Evolutionary conservation across 1,284 basidiomycete species (phyloP).

Genomic region (Violaceomyces palustris): DNA sequence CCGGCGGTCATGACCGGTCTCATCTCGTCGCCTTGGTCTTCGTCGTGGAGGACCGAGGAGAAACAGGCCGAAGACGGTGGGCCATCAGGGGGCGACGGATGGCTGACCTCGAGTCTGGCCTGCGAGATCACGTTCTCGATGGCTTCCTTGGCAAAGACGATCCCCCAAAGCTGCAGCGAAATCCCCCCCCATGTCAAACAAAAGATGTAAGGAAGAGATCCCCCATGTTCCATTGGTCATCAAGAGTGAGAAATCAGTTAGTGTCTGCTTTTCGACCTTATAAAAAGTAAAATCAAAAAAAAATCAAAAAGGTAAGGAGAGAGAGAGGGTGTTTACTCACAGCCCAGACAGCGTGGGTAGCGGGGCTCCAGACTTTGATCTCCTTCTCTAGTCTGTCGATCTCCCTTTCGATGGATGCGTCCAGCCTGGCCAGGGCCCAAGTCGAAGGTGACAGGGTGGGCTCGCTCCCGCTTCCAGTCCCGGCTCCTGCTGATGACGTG

Average conservation of each 20-base stretch:
- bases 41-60: no score
- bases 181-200: no score
- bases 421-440: conserved; percentile 26
- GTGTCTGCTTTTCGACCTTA: no score
- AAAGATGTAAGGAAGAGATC: no score
- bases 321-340: conserved; percentile 4
- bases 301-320: background rate
- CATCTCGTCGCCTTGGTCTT: background rate
- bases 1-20: conserved; percentile 6
- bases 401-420: conserved; percentile 35
- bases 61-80: conserved; percentile 8
- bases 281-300: background rate
- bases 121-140: conserved; percentile 28
- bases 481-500: no score
- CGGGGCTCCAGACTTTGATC: conserved; percentile 41
- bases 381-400: conserved; percentile 47
- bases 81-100: no score
- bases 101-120: conserved; percentile 4
- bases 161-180: conserved; percentile 37
- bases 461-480: no score
- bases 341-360: conserved; percentile 48
- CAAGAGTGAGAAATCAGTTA: no score
- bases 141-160: conserved; percentile 43
- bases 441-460: no score
- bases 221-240: no score